Evolutionary conservation across 2,329 filamentous ascomycete genomes (phyloP), one percentile per base, ranked within the genome.

Genomic region (Colletotrichum sp.): DNA sequence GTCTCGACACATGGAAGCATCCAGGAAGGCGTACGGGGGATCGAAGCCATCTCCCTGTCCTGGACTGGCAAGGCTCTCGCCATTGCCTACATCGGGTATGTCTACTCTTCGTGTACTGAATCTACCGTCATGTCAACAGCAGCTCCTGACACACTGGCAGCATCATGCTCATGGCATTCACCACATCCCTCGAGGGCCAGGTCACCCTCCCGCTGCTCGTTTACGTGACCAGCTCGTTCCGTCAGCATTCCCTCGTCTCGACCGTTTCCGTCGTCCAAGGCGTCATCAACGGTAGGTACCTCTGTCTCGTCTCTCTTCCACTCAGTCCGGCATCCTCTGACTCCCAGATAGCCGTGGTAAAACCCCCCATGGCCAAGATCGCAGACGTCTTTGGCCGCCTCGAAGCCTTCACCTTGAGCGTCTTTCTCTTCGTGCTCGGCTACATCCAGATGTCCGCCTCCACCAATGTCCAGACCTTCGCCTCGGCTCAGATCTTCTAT

Each of bases 331-430:
- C 24, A 57, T 2, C 6, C 10, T 57, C 52, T 57, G 15, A 57
- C 52, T 57, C 21, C 9, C 6, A 57, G 52, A 57, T 57, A 57
- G 52, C 52, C 15, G 24, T 57, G 15, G 52, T 57, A 15, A 57
- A 57, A 26, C 12, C 52, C 10, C 52, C 57, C 16, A 89, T 92
- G 87, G 89, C 90, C 70, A 92, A 92, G 80, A 86, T 92, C 49
- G 90, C 90, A 55, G 90, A 92, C 78, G 90, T 92, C 2, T 92
- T 92, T 79, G 91, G 92, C 64, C 90, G 91, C 32, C 87, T 91
- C 49, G 90, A 92, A 79, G 90, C 90, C 28, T 92, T 92, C 78
- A 83, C 84, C 30, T 82, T 92, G 16, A 88, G 88, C 4, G 86
- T 92, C 44, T 65, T 88, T n/a, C 82, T 92, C 16, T 91, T 89